Conservation (phyloP, 129 eudicot species). For the Flaveria brownii region DNA sequence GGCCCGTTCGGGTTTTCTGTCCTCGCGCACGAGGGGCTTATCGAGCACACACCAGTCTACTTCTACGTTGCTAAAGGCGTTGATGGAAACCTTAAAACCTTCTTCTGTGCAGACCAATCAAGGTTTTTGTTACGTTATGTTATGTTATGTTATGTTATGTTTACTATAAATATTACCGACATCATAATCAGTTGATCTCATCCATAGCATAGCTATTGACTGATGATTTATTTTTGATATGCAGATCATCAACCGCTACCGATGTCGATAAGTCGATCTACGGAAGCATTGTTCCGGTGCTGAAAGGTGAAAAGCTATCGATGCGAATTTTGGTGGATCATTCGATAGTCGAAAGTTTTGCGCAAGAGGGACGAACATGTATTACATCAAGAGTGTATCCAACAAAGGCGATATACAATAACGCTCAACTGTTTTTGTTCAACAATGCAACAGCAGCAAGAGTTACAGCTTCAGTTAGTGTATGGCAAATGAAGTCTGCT, state of each 20-base stretch:
- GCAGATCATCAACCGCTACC: conserved; percentile 66
- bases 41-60: conserved; percentile 76
- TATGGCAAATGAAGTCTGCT: conserved; percentile 77
- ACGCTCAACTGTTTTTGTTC: conserved; percentile 58
- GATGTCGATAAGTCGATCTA: conserved; percentile 63
- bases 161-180: no score
- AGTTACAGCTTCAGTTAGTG: conserved; percentile 51
- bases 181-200: no score
- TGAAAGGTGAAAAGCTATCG: conserved; percentile 66
- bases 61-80: conserved; percentile 66
- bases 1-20: conserved; percentile 87
- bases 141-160: neutral
- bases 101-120: conserved; percentile 74
- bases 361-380: conserved; percentile 66
- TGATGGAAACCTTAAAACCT: conserved; percentile 55
- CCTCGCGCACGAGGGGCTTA: conserved; percentile 41
- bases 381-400: conserved; percentile 78
- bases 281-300: conserved; percentile 74
- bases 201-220: no score
- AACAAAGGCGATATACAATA: conserved; percentile 51
- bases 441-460: conserved; percentile 66
- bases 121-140: conserved; percentile 35
- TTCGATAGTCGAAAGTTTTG: conserved; percentile 83
- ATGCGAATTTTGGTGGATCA: conserved; percentile 86
- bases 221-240: neutral